Percentiles rank a stretch among this genome's conserved stretches.
These are phyloP conservation scores for Schizopora paradoxa DNA, from an alignment of 1,284 basidiomycete genomes.

Conservation along the genomic window DNA sequence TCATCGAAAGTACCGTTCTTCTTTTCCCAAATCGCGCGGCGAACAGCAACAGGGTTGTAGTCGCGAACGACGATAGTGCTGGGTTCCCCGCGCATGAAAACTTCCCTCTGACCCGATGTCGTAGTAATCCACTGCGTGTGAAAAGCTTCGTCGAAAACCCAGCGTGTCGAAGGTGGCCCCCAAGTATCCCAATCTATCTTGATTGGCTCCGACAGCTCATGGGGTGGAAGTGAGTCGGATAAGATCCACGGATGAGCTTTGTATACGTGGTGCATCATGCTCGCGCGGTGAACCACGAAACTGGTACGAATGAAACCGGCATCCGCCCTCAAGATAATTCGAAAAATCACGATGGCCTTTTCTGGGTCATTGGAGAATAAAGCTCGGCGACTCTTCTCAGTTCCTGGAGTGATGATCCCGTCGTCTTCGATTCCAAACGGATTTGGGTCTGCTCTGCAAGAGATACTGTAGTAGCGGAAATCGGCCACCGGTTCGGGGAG, in stretches of 20 bases:
- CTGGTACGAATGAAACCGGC: constrained; percentile 22
- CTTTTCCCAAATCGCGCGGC: constrained; percentile 16
- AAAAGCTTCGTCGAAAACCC: constrained; percentile 34
- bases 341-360: constrained; percentile 38
- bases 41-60: constrained; percentile 35
- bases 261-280: constrained; percentile 26
- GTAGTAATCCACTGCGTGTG: constrained; percentile 45
- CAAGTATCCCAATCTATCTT: constrained; percentile 37
- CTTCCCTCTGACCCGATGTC: constrained; percentile 41
- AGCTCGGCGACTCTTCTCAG: constrained; percentile 13
- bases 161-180: constrained; percentile 38
- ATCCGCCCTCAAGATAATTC: constrained; percentile 15
- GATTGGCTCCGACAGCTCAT: not conserved
- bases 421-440: constrained; percentile 26
- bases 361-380: constrained; percentile 32
- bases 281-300: constrained; percentile 36
- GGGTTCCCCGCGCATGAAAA: constrained; percentile 22
- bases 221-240: not conserved
- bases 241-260: constrained; percentile 8
- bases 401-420: constrained; percentile 5
- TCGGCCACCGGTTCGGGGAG: too few species aligned
- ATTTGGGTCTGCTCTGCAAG: constrained; percentile 43
- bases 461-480: too few species aligned
- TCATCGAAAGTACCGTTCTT: too few species aligned
- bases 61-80: constrained; percentile 32